Percentiles rank a stretch among this genome's conserved stretches.
Conservation (phyloP, 768 basidiomycete genomes). For the Coprinellus aureogranulatus region DNA sequence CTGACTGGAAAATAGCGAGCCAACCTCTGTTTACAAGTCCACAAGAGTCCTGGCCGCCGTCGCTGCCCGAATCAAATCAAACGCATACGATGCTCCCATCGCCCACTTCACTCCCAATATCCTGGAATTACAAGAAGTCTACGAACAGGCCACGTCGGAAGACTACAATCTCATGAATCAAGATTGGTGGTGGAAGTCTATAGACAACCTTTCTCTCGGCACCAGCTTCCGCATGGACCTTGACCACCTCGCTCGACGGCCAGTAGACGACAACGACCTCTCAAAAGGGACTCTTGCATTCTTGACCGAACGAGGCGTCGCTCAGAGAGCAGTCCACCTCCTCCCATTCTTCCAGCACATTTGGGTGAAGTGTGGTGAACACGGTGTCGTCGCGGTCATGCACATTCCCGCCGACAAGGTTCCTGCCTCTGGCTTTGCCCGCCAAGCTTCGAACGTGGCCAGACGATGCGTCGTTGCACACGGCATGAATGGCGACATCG, state of each 20-base stretch:
- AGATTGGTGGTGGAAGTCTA: constrained; percentile 59
- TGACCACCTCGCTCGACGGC: constrained; percentile 51
- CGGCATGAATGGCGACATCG: constrained; percentile 42
- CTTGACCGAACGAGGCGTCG: constrained; percentile 66
- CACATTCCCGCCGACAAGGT: constrained; percentile 43
- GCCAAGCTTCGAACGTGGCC: constrained; percentile 43
- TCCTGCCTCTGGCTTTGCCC: constrained; percentile 47
- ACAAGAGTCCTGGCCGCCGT: constrained; percentile 65
- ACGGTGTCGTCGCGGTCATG: constrained; percentile 66
- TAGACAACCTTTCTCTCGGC: constrained; percentile 66
- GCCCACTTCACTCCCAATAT: constrained; percentile 83
- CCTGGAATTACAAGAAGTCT: constrained; percentile 67
- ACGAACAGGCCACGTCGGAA: constrained; percentile 46
- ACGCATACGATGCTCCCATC: constrained; percentile 43
- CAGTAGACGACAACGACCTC: constrained; percentile 39
- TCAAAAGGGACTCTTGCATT: constrained; percentile 52
- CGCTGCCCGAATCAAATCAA: constrained; percentile 30
- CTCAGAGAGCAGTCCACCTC: constrained; percentile 77
- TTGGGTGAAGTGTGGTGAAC: constrained; percentile 79
- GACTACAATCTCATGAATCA: constrained; percentile 50
- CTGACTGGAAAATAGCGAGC: constrained; percentile 58
- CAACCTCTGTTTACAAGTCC: constrained; percentile 87
- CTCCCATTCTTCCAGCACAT: constrained; percentile 84
- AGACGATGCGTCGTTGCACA: constrained; percentile 52
- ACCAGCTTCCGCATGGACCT: constrained; percentile 66